A percentile compares a stretch with the other conserved stretches of the same genome.
Evolutionary conservation across 2,329 filamentous ascomycete genomes (phyloP).

Genomic region (Cladosporium phlei): DNA sequence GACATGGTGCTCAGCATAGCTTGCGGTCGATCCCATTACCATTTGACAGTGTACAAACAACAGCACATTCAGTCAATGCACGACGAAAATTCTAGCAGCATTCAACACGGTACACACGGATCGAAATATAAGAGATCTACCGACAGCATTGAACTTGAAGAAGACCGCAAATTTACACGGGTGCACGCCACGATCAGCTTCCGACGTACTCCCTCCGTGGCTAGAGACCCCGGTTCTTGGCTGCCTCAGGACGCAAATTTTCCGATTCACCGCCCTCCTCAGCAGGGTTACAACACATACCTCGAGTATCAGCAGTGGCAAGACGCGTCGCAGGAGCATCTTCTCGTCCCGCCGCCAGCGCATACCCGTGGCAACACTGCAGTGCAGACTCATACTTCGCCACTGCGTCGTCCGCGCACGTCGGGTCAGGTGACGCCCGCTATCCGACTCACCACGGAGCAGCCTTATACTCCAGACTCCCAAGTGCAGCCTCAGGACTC

Average conservation of each 20-base stretch:
- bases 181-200: too few species aligned
- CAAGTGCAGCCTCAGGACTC: conserved; percentile 24
- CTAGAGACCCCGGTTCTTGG: conserved; percentile 9
- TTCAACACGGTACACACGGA: too few species aligned
- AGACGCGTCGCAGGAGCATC: background rate
- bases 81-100: too few species aligned
- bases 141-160: too few species aligned
- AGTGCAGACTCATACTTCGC: conserved; percentile 15
- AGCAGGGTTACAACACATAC: conserved; percentile 6
- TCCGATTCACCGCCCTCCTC: too few species aligned
- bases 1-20: too few species aligned
- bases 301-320: background rate
- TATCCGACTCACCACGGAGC: conserved; percentile 23
- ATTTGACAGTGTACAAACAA: too few species aligned
- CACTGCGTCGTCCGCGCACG: conserved; percentile 17
- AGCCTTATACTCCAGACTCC: conserved; percentile 12
- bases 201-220: too few species aligned
- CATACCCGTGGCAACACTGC: conserved; percentile 1
- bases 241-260: conserved; percentile 13
- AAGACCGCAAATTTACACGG: too few species aligned
- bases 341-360: conserved; percentile 4
- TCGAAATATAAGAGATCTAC: too few species aligned
- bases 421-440: conserved; percentile 16
- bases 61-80: too few species aligned
- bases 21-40: too few species aligned